Evolutionary conservation across 768 basidiomycete species (phyloP).

Genomic region (Mycena galericulata): DNA sequence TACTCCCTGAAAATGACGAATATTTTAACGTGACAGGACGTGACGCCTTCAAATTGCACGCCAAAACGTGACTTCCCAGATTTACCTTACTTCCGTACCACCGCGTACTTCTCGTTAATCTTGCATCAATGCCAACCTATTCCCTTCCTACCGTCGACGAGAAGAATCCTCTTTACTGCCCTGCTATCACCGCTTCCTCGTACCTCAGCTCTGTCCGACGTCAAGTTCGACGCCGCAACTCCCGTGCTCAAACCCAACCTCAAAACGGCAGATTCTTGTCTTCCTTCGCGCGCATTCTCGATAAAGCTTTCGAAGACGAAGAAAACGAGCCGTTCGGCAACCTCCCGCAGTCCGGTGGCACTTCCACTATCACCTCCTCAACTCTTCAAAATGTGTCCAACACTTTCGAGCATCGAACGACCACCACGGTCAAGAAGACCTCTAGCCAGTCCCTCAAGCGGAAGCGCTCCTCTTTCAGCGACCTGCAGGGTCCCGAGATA

Average conservation of each 20-base stretch:
- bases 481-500: conserved; percentile 56
- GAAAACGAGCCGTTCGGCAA: conserved; percentile 10
- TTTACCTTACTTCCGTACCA: conserved; percentile 28
- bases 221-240: conserved; percentile 36
- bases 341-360: conserved; percentile 14
- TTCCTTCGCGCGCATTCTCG: conserved; percentile 51
- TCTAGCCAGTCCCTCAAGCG: conserved; percentile 38
- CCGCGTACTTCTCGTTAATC: conserved; percentile 18
- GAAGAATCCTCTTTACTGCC: conserved; percentile 72
- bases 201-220: conserved; percentile 61
- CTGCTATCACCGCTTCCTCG: conserved; percentile 57
- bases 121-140: conserved; percentile 2
- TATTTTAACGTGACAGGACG: no score
- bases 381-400: conserved; percentile 6
- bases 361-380: conserved; percentile 6
- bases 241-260: conserved; percentile 17
- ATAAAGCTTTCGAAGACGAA: conserved; percentile 41
- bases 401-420: conserved; percentile 23
- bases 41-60: not conserved
- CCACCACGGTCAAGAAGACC: conserved; percentile 17
- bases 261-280: conserved; percentile 38
- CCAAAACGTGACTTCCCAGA: not conserved
- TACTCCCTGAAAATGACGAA: no score
- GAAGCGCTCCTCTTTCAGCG: conserved; percentile 53
- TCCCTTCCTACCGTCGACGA: conserved; percentile 56